Base-by-base conservation (phyloP, 805 yeast species). In the Spathaspora hagerdaliae region DNA sequence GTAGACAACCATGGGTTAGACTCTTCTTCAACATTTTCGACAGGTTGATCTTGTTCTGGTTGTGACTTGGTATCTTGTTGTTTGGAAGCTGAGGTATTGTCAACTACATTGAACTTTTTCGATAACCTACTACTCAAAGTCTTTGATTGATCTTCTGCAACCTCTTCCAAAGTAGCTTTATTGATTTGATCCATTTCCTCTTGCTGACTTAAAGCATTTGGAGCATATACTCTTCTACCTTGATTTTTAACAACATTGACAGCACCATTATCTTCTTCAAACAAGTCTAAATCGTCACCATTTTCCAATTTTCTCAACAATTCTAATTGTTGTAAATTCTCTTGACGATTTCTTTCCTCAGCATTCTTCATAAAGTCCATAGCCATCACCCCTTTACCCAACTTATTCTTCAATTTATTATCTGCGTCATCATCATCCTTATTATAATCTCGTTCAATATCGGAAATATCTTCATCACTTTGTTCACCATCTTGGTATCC, bases 341-440 rank as follows among this genome's bases (percentile, higher is more conserved):
- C 81, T 44, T 76, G 74, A 47, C 73, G 77, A 50, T 80, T 78
- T 52, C 83, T 77, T 45, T 82, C 83, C 50, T 85, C 96, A 1
- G 98, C 98, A 49, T 85, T 85, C 53, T 77, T 83, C 98, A 92
- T 92, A 64, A 92, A 92, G 53, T 91, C 96, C 98, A 94, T 94
- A 41, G 82, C 85, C 77, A 92, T 68, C 15, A 92, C 83, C 45
- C 98, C 97, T 63, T 91, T 92, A 15, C 94, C 91, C n/a, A 83
- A 63, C 38, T 71, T 75, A 8, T 49, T 50, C 24, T 61, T 52
- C 31, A 69, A 64, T 31, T 63, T 61, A 2, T 55, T 56, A 10
- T 67, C 74, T 7, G 57, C 67, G 9, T 64, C 74, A 7, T 63
- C 60, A n/a, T 65, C 60, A 27, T 65, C 71, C 6, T 64, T 60